Base-by-base conservation (phyloP, 2,329 filamentous ascomycete genomes). In the Neoascochyta sp. region DNA sequence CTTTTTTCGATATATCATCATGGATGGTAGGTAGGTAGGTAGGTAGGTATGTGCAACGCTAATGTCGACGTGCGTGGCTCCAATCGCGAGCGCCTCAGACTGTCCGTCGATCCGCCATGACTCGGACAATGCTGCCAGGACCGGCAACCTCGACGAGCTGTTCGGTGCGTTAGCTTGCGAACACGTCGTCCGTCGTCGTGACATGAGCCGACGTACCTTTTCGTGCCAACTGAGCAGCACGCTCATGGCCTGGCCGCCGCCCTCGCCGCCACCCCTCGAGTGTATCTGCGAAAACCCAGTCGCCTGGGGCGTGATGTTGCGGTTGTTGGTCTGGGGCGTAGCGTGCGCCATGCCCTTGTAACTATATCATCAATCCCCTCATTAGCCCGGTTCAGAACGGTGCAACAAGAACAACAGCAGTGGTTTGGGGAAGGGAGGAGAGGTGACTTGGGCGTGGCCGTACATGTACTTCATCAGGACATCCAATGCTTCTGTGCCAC, bases 401-500 rank as follows among this genome's bases (percentile, higher is more conserved):
- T n/a, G n/a, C n/a, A n/a, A n/a, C n/a, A n/a, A n/a, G n/a, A n/a
- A n/a, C n/a, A n/a, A n/a, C n/a, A n/a, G n/a, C n/a, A n/a, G n/a
- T n/a, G n/a, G n/a, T n/a, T 16, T 29, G 16, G 31, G 24, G 36
- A 39, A 43, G 27, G 36, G 37, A 34, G 39, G 29, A 44, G 31
- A 32, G 22, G 20, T 27, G 22, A 21, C 7, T 24, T 22, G n/a
- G n/a, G n/a, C n/a, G n/a, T n/a, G n/a, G n/a, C 73, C 83, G 56
- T 78, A 95, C 80, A 95, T 73, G 68, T 95, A 98, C 71, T 98
- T 98, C 86, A 95, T 95, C 63, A 98, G 70, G 29, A 90, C 87
- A 64, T 98, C 92, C 47, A 94, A 70, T 39, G 85, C 75, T 66
- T 96, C 92, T 40, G 78, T 79, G 16, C 92, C 92, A 40, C 85